Conservation (phyloP, 2,329 filamentous ascomycete species). For the Apiospora saccharicola region DNA sequence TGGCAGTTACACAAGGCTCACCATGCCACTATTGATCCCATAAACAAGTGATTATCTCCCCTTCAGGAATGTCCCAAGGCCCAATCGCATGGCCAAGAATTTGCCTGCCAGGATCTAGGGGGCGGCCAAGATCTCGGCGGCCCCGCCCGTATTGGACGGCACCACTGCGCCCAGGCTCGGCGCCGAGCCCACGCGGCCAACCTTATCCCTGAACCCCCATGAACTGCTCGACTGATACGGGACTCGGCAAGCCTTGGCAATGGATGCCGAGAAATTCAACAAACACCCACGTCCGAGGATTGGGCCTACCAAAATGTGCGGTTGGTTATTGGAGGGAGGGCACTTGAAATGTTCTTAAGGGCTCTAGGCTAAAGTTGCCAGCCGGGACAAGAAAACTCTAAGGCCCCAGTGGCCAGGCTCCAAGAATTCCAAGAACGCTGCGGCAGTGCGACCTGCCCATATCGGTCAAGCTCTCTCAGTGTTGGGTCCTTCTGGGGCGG, state of each 20-base stretch:
- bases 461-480: neutral
- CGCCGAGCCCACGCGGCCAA: slow-evolving; percentile 1
- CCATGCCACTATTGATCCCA: neutral
- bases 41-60: neutral
- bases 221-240: neutral
- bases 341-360: neutral
- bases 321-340: neutral
- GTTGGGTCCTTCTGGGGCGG: neutral
- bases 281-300: neutral
- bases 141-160: neutral
- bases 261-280: slow-evolving; percentile 21
- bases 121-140: slow-evolving; percentile 12
- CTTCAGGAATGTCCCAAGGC: slow-evolving; percentile 9
- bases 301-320: neutral
- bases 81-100: slow-evolving; percentile 8
- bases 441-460: slow-evolving; percentile 11
- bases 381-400: neutral
- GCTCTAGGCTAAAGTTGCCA: slow-evolving; percentile 1
- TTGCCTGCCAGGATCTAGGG: neutral
- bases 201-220: neutral
- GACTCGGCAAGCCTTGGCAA: slow-evolving; percentile 16
- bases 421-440: slow-evolving; percentile 9
- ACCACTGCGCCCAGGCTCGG: slow-evolving; percentile 18
- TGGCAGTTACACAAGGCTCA: neutral
- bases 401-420: neutral